Evolutionary conservation across 768 basidiomycete genomes (phyloP), one percentile per base, ranked within the genome.

Genomic region (Mycena latifolia): DNA sequence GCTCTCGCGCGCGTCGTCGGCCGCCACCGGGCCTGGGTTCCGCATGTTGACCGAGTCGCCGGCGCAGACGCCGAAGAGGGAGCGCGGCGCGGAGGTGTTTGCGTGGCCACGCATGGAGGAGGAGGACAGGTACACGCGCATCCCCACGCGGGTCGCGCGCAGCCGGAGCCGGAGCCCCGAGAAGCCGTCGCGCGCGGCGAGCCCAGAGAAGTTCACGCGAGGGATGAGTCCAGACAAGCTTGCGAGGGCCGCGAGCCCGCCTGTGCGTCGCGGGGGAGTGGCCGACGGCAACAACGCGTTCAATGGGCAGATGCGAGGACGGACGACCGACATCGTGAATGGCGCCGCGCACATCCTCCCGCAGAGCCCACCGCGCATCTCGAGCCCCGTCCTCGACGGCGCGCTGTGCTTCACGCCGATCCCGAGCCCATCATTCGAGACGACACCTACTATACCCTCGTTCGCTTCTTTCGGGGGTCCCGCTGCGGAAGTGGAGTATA

Each of bases 1-100:
- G 12, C 65, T 69, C 24, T 72, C 72, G 1, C 68, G 69, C 52
- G 71, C 43, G 55, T 67, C 29, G 28, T 58, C 68, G 6, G 24
- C 59, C 50, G 54, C 12, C 72, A 75, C 66, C 63, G 72, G 75
- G 69, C 69, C 50, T 60, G 85, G 84, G 2, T 86, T 85, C 70
- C 75, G 83, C 50, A 82, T 85, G 48, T 71, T 84, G 57, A 69
- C 75, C 20, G 82, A 82, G 63, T 77, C 79, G 27, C 74, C 79
- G 0, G 55, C 51, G 62, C 65, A 58, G 75, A 69, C 65, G 61
- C 47, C 57, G 35, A 25, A 59, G 9, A 17, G 61, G 29, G 60
- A 59, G 50, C 66, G 66, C 29, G 65, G 65, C 10, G 62, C 60
- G 59, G 69, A 70, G n/a, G 61, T 60, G 53, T 70, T 63, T 17